These are phyloP conservation scores for Groenewaldozyma sp. DNA, from an alignment of 1,139 yeast species.

Conservation along the genomic window DNA sequence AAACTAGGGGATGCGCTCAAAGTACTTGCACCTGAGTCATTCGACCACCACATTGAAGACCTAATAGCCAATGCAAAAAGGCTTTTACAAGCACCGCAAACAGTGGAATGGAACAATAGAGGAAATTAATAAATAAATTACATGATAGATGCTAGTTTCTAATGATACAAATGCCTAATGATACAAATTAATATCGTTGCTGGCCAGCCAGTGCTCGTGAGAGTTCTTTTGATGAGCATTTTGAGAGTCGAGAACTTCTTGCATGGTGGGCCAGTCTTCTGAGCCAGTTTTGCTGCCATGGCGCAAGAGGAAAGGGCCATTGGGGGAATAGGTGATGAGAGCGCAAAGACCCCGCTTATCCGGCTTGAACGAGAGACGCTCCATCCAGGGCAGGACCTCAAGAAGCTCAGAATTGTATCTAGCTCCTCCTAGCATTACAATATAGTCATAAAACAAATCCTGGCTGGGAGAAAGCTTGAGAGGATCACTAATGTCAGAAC, in stretches of 20 bases:
- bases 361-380: constrained; percentile 42
- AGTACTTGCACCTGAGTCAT: constrained; percentile 35
- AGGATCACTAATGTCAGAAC: constrained; percentile 25
- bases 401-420: constrained; percentile 43
- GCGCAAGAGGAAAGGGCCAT: constrained; percentile 21
- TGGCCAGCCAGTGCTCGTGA: no score
- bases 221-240: background rate
- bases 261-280: constrained; percentile 25
- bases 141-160: no score
- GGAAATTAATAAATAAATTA: background rate
- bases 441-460: constrained; percentile 43
- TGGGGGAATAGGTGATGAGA: constrained; percentile 24
- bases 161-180: no score
- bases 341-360: constrained; percentile 26
- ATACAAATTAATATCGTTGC: no score
- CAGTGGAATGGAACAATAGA: background rate
- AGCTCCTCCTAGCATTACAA: constrained; percentile 40
- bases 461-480: constrained; percentile 38
- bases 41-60: constrained; percentile 32
- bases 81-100: background rate
- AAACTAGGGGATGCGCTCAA: constrained; percentile 46
- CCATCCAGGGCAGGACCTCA: constrained; percentile 51
- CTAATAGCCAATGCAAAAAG: constrained; percentile 15
- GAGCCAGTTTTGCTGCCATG: constrained; percentile 23
- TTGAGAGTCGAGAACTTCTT: constrained; percentile 15